phyloP scores from a whole-genome alignment of 257 asterid genomes.

The Mitragyna speciosa region DNA sequence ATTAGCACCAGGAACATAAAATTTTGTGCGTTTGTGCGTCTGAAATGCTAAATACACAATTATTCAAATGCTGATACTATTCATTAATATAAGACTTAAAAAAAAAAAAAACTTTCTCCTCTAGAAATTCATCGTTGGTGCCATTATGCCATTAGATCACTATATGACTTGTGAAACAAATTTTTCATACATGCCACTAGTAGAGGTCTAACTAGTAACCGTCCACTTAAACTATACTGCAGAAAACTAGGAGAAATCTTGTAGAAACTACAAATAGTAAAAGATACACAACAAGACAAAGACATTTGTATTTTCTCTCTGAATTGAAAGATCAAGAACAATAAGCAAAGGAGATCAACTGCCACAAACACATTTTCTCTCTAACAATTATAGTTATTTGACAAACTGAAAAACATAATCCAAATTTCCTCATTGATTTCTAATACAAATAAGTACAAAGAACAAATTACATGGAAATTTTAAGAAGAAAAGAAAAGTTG shows the following conservation, averaged over 20 bases:
- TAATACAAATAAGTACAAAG: not conserved
- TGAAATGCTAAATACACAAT: not conserved
- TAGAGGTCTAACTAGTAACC: not conserved
- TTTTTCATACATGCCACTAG: not conserved
- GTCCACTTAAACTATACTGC: not conserved
- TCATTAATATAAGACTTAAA: not conserved
- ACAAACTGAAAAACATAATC: slow-evolving; percentile 9
- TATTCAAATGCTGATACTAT: not conserved
- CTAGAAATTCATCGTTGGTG: not conserved
- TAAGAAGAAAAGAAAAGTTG: not conserved
- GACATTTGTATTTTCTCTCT: slow-evolving; percentile 11
- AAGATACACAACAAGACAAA: slow-evolving; percentile 7
- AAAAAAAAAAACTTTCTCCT: not conserved
- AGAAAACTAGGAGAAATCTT: not conserved
- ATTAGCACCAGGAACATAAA: slow-evolving; percentile 19
- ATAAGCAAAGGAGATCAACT: slow-evolving; percentile 32
- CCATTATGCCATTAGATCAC: not conserved
- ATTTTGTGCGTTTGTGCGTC: not conserved
- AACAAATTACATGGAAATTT: slow-evolving; percentile 5
- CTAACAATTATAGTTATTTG: slow-evolving; percentile 14
- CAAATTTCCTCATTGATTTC: not conserved
- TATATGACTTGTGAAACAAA: not conserved
- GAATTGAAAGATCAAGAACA: slow-evolving; percentile 31
- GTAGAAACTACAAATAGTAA: slow-evolving; percentile 13
- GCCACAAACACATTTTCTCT: slow-evolving; percentile 15